These are phyloP conservation scores for Rhynchospora pubera DNA, from an alignment of 176 grass and related monocot species.

Conservation along the genomic window DNA sequence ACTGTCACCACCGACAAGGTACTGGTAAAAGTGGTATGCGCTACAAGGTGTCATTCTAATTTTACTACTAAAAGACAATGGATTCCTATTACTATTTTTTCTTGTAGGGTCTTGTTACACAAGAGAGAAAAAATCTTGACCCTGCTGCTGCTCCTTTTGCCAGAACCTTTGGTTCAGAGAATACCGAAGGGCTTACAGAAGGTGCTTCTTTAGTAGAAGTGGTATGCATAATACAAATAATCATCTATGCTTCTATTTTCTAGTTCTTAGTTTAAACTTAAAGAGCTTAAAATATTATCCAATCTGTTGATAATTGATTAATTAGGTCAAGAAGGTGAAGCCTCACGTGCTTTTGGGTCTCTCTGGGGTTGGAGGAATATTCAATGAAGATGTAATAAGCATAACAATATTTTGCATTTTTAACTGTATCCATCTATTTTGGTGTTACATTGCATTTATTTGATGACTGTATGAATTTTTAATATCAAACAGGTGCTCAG, in stretches of 20 bases:
- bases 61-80: not conserved
- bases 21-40: not conserved
- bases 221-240: conserved; percentile 36
- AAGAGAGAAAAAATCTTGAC: conserved; percentile 62
- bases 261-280: conserved; percentile 1
- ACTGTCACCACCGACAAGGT: not conserved
- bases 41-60: not conserved
- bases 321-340: conserved; percentile 88
- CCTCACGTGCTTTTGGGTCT: conserved; percentile 97
- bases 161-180: conserved; percentile 63
- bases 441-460: not conserved
- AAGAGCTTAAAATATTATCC: conserved; percentile 13
- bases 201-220: conserved; percentile 88
- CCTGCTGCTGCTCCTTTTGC: conserved; percentile 77
- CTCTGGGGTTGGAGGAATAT: conserved; percentile 96
- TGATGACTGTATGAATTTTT: conserved; percentile 25
- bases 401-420: not conserved
- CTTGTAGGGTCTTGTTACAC: conserved; percentile 80
- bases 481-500: conserved; percentile 59
- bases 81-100: not conserved
- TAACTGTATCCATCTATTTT: not conserved
- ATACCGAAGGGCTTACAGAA: conserved; percentile 70
- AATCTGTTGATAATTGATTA: conserved; percentile 10
- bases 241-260: not conserved
- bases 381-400: conserved; percentile 72